Base-by-base conservation (phyloP, 2,329 filamentous ascomycete genomes). In the Exophiala xenobiotica region DNA sequence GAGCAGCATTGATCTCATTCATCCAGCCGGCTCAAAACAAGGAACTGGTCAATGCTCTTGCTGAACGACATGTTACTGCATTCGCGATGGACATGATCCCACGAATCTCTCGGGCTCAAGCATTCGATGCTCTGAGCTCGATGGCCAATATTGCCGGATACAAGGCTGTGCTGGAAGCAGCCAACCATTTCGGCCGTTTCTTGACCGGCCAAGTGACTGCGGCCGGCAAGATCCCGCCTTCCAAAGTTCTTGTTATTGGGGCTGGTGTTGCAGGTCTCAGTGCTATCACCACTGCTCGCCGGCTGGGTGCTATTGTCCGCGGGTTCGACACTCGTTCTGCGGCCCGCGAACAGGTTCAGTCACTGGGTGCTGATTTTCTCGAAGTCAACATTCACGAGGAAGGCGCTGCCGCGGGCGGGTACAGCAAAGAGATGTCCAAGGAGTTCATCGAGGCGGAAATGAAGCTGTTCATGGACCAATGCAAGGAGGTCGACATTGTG, bases 141-240 rank as follows among this genome's bases (percentile, higher is more conserved):
- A 95, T 95, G 90, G 90, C 90, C 54, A 95, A 95, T 63, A 95
- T 95, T 71, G 88, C 90, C 18, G 90, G 90, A 0, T 96, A 96
- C 73, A 95, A 95, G 70, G 90, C 90, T 33, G 88, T 95, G 1
- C 74, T 95, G 37, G 90, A 95, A 68, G 90, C 90, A 1, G 91
- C 88, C 11, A 95, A 95, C 69, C 83, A 87, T 57, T 96, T 95
- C 69, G 90, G 90, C 46, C 83, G 90, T 39, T 95, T 95, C 65
- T 71, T 95, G 60, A 95, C 90, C 9, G 90, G 90, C 22, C 90
- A 96, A 67, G 88, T 91, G 12, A 96, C 90, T 3, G 90, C 90
- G 45, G 90, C 90, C 47, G 90, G 90, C 52, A 84, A 93, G 77
- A 93, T 96, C 26, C 90, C 90, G 0, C 90, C 90, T 3, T 90